phyloP scores from a whole-genome alignment of 83 land plant genomes.

The Picea engelmannii region DNA sequence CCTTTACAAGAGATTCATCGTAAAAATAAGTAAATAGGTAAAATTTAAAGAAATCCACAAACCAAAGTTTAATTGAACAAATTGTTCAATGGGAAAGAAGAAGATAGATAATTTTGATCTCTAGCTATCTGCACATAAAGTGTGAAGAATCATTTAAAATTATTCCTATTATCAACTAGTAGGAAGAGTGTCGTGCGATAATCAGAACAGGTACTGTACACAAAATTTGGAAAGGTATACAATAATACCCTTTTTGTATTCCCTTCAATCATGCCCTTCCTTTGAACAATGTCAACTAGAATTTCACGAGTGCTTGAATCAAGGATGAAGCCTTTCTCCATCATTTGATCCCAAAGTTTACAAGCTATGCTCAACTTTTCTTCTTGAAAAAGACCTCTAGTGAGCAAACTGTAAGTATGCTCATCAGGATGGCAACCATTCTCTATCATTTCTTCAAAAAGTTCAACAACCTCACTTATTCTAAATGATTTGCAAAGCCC shows the following conservation, averaged over 20 bases:
- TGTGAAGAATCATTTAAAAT: no score
- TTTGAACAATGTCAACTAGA: conserved; percentile 33
- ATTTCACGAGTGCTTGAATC: conserved; percentile 39
- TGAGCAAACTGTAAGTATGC: conserved; percentile 47
- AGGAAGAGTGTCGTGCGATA: no score
- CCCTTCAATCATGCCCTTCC: conserved; percentile 18
- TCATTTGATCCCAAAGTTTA: conserved; percentile 70
- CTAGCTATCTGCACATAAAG: no score
- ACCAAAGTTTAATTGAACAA: no score
- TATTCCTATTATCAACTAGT: no score
- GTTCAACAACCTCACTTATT: conserved; percentile 43
- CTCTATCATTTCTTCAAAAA: conserved; percentile 50
- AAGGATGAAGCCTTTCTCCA: conserved; percentile 68
- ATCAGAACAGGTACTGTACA: background rate
- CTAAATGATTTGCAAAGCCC: conserved; percentile 43
- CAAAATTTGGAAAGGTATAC: background rate
- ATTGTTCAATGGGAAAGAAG: no score
- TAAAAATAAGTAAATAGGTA: background rate
- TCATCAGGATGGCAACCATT: conserved; percentile 48
- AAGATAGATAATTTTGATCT: no score
- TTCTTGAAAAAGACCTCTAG: conserved; percentile 49
- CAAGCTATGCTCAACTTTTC: conserved; percentile 36
- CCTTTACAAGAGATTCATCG: background rate
- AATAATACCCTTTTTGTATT: conserved; percentile 27
- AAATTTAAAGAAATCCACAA: background rate